phyloP scores from a whole-genome alignment of 495 filamentous ascomycete species.

The Penicillium bovifimosum region DNA sequence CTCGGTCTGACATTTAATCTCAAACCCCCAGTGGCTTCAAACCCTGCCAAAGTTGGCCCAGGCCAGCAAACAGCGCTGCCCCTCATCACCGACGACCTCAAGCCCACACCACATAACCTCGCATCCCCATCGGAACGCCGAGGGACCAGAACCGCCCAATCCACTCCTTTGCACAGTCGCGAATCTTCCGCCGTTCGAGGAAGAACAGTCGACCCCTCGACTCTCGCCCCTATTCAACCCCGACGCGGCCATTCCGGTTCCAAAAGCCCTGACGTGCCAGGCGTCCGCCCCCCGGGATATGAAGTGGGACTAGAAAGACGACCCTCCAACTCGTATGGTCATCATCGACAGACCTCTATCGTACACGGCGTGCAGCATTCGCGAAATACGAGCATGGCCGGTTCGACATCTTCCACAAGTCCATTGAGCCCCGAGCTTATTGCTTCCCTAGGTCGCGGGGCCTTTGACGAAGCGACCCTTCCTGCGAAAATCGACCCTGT shows the following conservation, averaged over 20 bases:
- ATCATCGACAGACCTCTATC: slow-evolving; percentile 90
- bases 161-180: slow-evolving; percentile 46
- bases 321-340: slow-evolving; percentile 69
- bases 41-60: slow-evolving; percentile 35
- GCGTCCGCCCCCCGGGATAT: slow-evolving; percentile 40
- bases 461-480: slow-evolving; percentile 21
- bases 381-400: slow-evolving; percentile 71
- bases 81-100: slow-evolving; percentile 42
- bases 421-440: slow-evolving; percentile 81
- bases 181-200: slow-evolving; percentile 42
- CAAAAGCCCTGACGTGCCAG: slow-evolving; percentile 45
- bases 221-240: slow-evolving; percentile 38
- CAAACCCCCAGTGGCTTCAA: slow-evolving; percentile 30
- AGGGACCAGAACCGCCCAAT: slow-evolving; percentile 42
- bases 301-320: slow-evolving; percentile 61
- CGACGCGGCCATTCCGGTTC: slow-evolving; percentile 51
- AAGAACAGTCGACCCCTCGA: slow-evolving; percentile 37
- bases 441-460: slow-evolving; percentile 53
- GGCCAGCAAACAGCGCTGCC: slow-evolving; percentile 38
- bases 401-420: slow-evolving; percentile 59
- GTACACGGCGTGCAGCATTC: slow-evolving; percentile 93
- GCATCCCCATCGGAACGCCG: slow-evolving; percentile 38
- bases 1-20: slow-evolving; percentile 5
- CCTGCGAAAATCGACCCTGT: slow-evolving; percentile 28
- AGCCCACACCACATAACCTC: slow-evolving; percentile 36